Percentiles rank a stretch among this genome's conserved stretches.
These are phyloP conservation scores for Trypanosoma melophagium DNA, from an alignment of 208 protist species.

Conservation along the genomic window DNA sequence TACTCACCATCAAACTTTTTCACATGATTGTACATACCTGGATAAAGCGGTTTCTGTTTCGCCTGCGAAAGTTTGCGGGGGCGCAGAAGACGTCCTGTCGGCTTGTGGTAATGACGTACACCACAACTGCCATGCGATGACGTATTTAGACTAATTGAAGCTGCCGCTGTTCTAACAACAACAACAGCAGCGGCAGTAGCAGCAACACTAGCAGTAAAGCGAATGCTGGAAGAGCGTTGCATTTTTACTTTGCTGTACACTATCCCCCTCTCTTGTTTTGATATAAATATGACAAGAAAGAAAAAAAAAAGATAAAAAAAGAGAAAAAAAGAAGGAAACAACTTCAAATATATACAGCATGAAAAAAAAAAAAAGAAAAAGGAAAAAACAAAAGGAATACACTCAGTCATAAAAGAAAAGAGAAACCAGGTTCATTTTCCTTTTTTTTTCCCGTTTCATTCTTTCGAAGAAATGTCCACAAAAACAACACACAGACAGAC, in stretches of 20 bases:
- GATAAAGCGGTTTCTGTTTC: slow-evolving; percentile 67
- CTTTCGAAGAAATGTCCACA: no score
- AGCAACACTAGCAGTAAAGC: no score
- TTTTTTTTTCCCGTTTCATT: no score
- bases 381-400: no score
- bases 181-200: no score
- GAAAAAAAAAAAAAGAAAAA: no score
- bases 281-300: neutral
- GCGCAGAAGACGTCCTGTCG: slow-evolving; percentile 7
- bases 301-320: neutral
- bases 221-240: no score
- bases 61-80: slow-evolving; percentile 47
- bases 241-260: no score
- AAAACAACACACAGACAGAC: no score
- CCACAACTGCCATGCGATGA: neutral
- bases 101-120: slow-evolving; percentile 16
- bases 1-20: slow-evolving; percentile 74
- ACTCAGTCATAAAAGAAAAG: no score
- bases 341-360: neutral
- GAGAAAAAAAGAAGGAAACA: neutral
- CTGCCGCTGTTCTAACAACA: neutral
- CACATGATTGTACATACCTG: slow-evolving; percentile 53
- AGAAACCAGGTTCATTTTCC: no score
- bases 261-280: neutral
- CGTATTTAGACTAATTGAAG: neutral